These are phyloP conservation scores for Arctium minus DNA, from an alignment of 129 eudicot genomes.

Conservation along the genomic window DNA sequence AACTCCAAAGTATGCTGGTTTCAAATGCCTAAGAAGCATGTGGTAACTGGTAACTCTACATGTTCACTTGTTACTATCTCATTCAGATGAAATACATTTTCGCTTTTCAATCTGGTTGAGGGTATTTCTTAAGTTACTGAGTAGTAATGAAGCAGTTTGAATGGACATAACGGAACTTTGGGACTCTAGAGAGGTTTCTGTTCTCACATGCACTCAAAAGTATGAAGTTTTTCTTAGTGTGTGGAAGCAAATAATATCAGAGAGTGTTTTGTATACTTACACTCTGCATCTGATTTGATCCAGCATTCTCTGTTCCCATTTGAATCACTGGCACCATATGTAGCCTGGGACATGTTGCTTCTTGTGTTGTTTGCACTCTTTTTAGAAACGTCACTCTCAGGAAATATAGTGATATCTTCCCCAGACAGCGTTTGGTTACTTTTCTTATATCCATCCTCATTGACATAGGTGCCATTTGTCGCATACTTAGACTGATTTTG, in stretches of 20 bases:
- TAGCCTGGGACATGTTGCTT: slow-evolving; percentile 33
- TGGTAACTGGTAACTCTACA: neutral
- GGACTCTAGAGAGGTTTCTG: too few relatives aligned
- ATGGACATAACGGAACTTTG: too few relatives aligned
- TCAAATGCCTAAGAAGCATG: too few relatives aligned
- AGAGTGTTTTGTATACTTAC: slow-evolving; percentile 45
- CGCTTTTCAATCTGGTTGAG: too few relatives aligned
- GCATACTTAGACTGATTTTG: slow-evolving; percentile 27
- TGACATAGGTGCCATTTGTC: slow-evolving; percentile 13
- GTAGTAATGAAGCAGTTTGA: too few relatives aligned
- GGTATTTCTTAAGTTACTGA: too few relatives aligned
- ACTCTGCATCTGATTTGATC: slow-evolving; percentile 88
- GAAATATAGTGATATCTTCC: slow-evolving; percentile 42
- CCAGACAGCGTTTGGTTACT: slow-evolving; percentile 30
- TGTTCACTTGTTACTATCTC: neutral
- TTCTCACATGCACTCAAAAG: neutral
- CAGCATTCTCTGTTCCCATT: slow-evolving; percentile 61
- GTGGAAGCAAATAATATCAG: neutral
- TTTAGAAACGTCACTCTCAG: slow-evolving; percentile 27
- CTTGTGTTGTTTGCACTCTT: slow-evolving; percentile 23
- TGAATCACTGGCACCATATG: slow-evolving; percentile 41
- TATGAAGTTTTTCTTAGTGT: neutral
- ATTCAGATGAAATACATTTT: too few relatives aligned
- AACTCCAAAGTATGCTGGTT: too few relatives aligned
- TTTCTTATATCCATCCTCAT: slow-evolving; percentile 19